Base-by-base conservation (phyloP, 2,329 filamentous ascomycete genomes). In the Dothideomycetes sp. region DNA sequence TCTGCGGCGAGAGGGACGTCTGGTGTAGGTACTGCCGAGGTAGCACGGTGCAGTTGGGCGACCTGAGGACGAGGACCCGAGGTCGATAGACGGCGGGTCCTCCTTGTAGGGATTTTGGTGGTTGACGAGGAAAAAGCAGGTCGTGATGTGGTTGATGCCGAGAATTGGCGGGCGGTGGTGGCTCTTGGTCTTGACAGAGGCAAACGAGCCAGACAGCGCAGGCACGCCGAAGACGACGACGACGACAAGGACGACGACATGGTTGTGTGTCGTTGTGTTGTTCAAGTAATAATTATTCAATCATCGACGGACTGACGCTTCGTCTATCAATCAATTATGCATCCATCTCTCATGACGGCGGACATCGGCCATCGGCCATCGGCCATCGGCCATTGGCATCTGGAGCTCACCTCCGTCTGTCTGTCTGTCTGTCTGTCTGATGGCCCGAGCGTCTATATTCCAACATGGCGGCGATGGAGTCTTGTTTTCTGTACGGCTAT, bases 91-190 rank as follows among this genome's bases (percentile, higher is more conserved):
- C 41, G 41, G 11, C 33, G 30, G 27, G 22, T 37, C 15, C 33
- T 37, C 23, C 33, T 37, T 11, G 22, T 15, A 18, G 27, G 17
- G 20, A 17, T 35, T 19, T 43, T 43, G 13, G 34, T 10, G 33
- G 33, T 20, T 13, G 39, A 42, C 29, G 29, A 31, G 29, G n/a
- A 31, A 30, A 42, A 13, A 15, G 31, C 31, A 8, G 31, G 39
- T 24, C 32, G 39, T 22, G 39, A 16, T 22, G 37, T 32, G 25
- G 37, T 32, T 24, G 37, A 40, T 25, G 29, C 37, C 15, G 37
- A 40, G 10, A 40, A 40, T 16, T 25, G 28, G 10, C 37, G 37
- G 12, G 22, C 15, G 11, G 22, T 17, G 3, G 29, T 28, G 18
- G 22, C 22, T 24, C 37, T 25, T 27, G 29, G 15, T 7, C 37